phyloP scores from a whole-genome alignment of 805 yeast genomes.

The Candida montana region DNA sequence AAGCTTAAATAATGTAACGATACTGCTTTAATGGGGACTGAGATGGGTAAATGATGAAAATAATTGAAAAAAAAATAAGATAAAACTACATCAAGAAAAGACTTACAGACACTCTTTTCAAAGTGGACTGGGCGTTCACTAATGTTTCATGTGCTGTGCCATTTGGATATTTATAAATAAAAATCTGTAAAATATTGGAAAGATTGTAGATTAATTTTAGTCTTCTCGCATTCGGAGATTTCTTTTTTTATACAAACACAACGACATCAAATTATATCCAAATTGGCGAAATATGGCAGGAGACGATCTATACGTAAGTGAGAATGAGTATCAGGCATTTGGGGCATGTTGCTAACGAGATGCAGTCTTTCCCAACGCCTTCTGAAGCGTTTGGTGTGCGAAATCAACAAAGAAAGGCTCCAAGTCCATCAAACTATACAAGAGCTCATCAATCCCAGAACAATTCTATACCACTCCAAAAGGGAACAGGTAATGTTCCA shows the following conservation, averaged over 20 bases:
- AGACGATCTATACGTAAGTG: conserved; percentile 23
- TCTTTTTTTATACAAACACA: too few relatives aligned
- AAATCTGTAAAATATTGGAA: conserved; percentile 9
- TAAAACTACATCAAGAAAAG: conserved; percentile 4
- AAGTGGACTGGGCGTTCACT: conserved; percentile 1
- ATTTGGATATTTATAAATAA: conserved; percentile 6
- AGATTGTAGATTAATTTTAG: background rate
- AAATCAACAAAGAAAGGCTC: conserved; percentile 12
- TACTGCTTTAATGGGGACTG: background rate
- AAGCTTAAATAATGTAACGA: conserved; percentile 51
- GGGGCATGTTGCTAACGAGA: conserved; percentile 1
- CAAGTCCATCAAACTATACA: conserved; percentile 2
- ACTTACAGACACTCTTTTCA: conserved; percentile 5
- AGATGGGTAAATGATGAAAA: conserved; percentile 6
- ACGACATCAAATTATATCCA: too few relatives aligned
- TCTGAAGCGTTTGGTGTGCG: conserved; percentile 25
- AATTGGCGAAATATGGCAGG: conserved; percentile 19
- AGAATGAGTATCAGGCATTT: background rate
- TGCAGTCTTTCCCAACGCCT: conserved; percentile 27
- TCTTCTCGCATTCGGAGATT: too few relatives aligned
- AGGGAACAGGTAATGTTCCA: background rate
- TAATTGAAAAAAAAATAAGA: background rate
- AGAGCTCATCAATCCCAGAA: conserved; percentile 3
- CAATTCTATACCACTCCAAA: background rate
- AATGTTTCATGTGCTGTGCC: conserved; percentile 6